Evolutionary conservation across 1,284 basidiomycete species (phyloP).

Genomic region (Cutaneotrichosporon cavernicola): DNA sequence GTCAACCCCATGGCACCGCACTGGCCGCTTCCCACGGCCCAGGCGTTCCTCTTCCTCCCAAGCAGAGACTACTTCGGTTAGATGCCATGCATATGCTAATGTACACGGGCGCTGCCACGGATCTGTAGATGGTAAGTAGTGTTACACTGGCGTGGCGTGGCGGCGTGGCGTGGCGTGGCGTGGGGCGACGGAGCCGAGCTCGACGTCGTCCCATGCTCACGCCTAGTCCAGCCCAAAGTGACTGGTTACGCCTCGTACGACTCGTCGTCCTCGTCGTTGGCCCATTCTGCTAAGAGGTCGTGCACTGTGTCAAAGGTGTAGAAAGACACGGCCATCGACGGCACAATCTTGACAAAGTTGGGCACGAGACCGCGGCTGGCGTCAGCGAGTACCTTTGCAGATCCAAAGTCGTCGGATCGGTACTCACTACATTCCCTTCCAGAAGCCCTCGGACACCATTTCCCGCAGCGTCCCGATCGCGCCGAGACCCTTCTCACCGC

Average conservation of each 20-base stretch:
- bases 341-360: conserved; percentile 80
- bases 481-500: conserved; percentile 63
- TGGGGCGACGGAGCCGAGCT: not conserved
- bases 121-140: not conserved
- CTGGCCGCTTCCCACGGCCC: no score
- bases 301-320: conserved; percentile 54
- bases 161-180: no score
- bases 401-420: not conserved
- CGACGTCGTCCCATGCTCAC: not conserved
- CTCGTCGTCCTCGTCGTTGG: conserved; percentile 28
- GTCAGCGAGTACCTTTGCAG: not conserved
- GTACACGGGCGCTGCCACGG: not conserved
- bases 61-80: no score
- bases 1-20: no score
- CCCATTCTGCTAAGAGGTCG: conserved; percentile 37
- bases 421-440: conserved; percentile 53
- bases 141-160: not conserved
- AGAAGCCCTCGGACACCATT: conserved; percentile 72
- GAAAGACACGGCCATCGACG: conserved; percentile 80
- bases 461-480: conserved; percentile 71
- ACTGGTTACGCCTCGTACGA: conserved; percentile 1
- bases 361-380: conserved; percentile 79
- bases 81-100: conserved; percentile 2
- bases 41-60: no score
- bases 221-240: no score